Evolutionary conservation across 192 early-diverging fungal genomes (phyloP).

Genomic region (Coemansia sp.): DNA sequence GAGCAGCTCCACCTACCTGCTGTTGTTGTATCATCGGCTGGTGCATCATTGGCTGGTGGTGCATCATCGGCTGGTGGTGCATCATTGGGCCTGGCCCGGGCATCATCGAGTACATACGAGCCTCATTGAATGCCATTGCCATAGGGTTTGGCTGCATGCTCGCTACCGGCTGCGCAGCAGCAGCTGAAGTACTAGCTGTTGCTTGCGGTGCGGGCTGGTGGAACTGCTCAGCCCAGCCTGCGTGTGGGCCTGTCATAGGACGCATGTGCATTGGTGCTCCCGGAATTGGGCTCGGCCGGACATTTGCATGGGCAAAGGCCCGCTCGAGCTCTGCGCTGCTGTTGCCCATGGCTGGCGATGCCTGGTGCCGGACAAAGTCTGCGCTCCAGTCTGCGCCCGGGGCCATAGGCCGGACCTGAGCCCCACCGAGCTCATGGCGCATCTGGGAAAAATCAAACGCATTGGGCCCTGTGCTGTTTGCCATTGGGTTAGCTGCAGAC

Average conservation of each 20-base stretch:
- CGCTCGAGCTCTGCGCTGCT: constrained; percentile 50
- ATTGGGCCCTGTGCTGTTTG: constrained; percentile 29
- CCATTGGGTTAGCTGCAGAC: constrained; percentile 18
- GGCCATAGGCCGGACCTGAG: constrained; percentile 31
- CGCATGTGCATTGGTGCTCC: constrained; percentile 39
- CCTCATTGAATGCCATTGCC: constrained; percentile 68
- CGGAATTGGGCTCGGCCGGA: background rate
- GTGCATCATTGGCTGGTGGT: constrained; percentile 9
- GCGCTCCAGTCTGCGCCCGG: constrained; percentile 62
- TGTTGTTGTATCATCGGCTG: constrained; percentile 30
- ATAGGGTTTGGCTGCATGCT: constrained; percentile 29
- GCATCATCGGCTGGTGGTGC: constrained; percentile 9
- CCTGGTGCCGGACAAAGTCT: constrained; percentile 68
- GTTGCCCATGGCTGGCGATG: constrained; percentile 10
- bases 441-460: constrained; percentile 71
- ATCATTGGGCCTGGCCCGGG: constrained; percentile 31
- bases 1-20: constrained; percentile 37
- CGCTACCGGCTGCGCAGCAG: constrained; percentile 13
- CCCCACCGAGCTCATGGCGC: constrained; percentile 62
- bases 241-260: constrained; percentile 28
- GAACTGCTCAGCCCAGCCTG: constrained; percentile 57
- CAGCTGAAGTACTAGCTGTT: constrained; percentile 1
- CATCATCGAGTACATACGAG: constrained; percentile 53
- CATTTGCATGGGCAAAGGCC: constrained; percentile 25
- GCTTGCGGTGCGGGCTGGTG: constrained; percentile 36